Percentiles rank a stretch among this genome's conserved stretches.
phyloP scores from a whole-genome alignment of 805 yeast genomes.

The Blastobotrys peoriensis region DNA sequence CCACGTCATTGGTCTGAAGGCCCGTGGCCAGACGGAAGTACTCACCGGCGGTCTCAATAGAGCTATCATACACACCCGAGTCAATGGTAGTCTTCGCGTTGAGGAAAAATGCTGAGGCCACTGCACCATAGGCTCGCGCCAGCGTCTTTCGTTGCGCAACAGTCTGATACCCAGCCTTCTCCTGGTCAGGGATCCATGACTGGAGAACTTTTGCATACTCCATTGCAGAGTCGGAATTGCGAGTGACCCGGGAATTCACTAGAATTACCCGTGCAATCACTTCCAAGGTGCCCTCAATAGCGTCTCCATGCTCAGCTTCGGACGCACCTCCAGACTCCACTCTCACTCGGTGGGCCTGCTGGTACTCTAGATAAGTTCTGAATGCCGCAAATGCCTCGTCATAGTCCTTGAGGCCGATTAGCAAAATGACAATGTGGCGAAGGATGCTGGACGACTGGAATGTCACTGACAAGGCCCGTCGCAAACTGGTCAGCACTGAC shows the following conservation, averaged over 20 bases:
- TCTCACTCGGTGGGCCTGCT: conserved; percentile 23
- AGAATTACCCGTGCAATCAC: conserved; percentile 11
- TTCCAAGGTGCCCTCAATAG: conserved; percentile 13
- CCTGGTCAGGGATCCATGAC: conserved; percentile 9
- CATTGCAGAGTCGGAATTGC: conserved; percentile 14
- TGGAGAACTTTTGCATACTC: conserved; percentile 17
- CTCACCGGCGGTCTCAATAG: conserved; percentile 13
- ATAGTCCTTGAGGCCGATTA: conserved; percentile 23
- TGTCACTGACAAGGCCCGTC: conserved; percentile 21
- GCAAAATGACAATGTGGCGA: conserved; percentile 26
- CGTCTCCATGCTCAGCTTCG: conserved; percentile 19
- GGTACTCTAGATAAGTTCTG: conserved; percentile 26
- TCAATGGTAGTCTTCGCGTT: conserved; percentile 9
- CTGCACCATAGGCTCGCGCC: conserved; percentile 15
- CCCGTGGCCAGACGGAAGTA: conserved; percentile 17
- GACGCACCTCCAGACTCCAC: conserved; percentile 23
- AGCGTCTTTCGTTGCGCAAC: conserved; percentile 1
- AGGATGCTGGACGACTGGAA: conserved; percentile 31
- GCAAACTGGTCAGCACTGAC: conserved; percentile 14
- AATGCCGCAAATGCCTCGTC: conserved; percentile 31
- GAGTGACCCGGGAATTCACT: conserved; percentile 11
- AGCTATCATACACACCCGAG: conserved; percentile 12
- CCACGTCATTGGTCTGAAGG: conserved; percentile 12
- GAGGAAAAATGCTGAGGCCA: conserved; percentile 14
- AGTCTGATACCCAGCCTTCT: not conserved